Conservation (phyloP, 352 stramenopile genomes). For the Phytophthora europaea region DNA sequence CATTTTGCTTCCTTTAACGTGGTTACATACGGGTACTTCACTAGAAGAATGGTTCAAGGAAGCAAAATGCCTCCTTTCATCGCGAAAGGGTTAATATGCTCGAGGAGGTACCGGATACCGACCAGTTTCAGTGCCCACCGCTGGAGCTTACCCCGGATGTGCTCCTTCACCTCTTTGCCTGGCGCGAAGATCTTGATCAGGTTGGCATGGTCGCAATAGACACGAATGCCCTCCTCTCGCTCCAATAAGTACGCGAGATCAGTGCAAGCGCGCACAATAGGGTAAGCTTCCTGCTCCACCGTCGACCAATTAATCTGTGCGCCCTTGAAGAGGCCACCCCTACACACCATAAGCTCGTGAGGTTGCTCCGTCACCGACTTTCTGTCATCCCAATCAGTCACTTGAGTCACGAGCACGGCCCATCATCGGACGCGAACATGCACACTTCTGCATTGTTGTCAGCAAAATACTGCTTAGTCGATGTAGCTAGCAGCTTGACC, state of each 20-base stretch:
- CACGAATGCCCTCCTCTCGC: slow-evolving; percentile 1
- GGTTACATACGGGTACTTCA: no score
- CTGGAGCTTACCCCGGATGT: slow-evolving; percentile 23
- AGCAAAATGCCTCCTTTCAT: no score
- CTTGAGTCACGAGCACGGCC: neutral
- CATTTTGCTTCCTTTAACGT: no score
- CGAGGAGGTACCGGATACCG: slow-evolving; percentile 20
- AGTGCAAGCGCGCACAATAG: slow-evolving; percentile 12
- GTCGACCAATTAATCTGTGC: neutral
- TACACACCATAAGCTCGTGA: neutral
- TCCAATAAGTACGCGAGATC: slow-evolving; percentile 29
- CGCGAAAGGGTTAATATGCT: no score
- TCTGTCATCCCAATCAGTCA: neutral
- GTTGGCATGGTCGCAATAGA: slow-evolving; percentile 37
- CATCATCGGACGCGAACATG: neutral
- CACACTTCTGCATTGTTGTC: neutral
- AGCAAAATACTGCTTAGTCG: neutral
- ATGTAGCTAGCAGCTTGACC: neutral
- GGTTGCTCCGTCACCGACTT: neutral
- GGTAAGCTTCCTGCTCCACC: slow-evolving; percentile 2
- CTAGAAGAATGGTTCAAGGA: no score
- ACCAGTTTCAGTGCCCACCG: slow-evolving; percentile 21
- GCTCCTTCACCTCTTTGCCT: slow-evolving; percentile 10
- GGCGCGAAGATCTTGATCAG: slow-evolving; percentile 36
- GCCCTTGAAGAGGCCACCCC: neutral